Evolutionary conservation across 177 flowering plant species (phyloP).

Genomic region (Vitis hybrid): DNA sequence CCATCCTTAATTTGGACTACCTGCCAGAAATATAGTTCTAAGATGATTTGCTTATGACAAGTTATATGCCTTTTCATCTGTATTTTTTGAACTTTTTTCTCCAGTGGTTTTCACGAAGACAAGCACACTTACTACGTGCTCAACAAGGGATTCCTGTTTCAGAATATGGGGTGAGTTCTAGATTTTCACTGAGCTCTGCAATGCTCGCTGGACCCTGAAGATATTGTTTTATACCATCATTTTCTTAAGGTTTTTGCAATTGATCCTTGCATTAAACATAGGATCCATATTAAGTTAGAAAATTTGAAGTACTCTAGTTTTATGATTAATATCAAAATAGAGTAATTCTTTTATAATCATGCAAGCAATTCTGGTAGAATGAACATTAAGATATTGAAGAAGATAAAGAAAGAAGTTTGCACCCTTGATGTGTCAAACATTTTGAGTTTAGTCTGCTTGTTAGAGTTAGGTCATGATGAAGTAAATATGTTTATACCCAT

Average conservation of each 20-base stretch:
- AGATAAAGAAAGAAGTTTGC: too few relatives aligned
- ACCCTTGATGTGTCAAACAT: too few relatives aligned
- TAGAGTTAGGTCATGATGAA: too few relatives aligned
- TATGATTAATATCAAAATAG: too few relatives aligned
- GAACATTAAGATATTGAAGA: too few relatives aligned
- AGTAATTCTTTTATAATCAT: too few relatives aligned
- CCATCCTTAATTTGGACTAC: not conserved
- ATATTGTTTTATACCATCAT: too few relatives aligned
- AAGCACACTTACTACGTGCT: slow-evolving; percentile 76
- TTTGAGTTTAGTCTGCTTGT: too few relatives aligned
- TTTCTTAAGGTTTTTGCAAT: not conserved
- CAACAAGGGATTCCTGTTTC: slow-evolving; percentile 98
- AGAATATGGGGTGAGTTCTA: slow-evolving; percentile 76
- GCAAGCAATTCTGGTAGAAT: too few relatives aligned
- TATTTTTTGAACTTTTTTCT: slow-evolving; percentile 14
- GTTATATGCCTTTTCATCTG: not conserved
- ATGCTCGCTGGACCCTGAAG: not conserved
- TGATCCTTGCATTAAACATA: not conserved
- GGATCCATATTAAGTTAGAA: too few relatives aligned
- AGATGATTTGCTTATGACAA: not conserved
- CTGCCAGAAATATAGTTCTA: not conserved
- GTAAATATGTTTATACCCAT: too few relatives aligned
- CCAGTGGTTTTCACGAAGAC: slow-evolving; percentile 89
- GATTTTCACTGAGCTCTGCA: not conserved
- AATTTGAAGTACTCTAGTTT: too few relatives aligned